Conservation (phyloP, 2,329 filamentous ascomycete genomes). For the Gaeumannomyces sp. region DNA sequence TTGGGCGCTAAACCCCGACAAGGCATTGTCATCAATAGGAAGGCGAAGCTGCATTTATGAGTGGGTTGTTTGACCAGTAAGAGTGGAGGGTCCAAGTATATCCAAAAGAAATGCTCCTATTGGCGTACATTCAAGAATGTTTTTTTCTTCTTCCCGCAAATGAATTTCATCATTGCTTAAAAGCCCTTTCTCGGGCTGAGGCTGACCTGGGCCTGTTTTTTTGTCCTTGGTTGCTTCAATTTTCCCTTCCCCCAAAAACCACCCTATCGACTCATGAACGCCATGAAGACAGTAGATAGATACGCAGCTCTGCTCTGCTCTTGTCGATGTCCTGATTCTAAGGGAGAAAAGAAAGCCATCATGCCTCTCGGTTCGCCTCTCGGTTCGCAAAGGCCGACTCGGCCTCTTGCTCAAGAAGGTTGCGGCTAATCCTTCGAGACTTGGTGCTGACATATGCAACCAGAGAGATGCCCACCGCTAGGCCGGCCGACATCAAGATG, state of each 20-base stretch:
- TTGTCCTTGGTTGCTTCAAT: not conserved
- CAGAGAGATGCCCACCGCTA: constrained; percentile 58
- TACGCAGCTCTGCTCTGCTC: too few relatives aligned
- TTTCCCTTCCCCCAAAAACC: not conserved
- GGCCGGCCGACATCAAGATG: constrained; percentile 54
- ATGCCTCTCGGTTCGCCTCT: not conserved
- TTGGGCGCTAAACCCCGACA: too few relatives aligned
- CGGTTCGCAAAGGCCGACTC: constrained; percentile 19
- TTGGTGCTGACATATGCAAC: constrained; percentile 57
- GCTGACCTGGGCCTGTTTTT: too few relatives aligned
- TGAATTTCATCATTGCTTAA: not conserved
- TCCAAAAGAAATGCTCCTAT: too few relatives aligned
- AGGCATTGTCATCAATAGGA: too few relatives aligned
- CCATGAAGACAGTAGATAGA: not conserved
- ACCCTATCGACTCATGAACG: not conserved
- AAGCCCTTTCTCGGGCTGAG: not conserved
- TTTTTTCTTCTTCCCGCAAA: too few relatives aligned
- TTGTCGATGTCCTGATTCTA: too few relatives aligned
- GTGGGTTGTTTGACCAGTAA: too few relatives aligned
- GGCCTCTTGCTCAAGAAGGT: constrained; percentile 25
- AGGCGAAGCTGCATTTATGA: too few relatives aligned
- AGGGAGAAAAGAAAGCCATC: not conserved
- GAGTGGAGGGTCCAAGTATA: too few relatives aligned
- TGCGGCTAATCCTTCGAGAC: constrained; percentile 28
- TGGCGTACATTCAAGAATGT: not conserved